Percentiles rank a stretch among this genome's conserved stretches.
phyloP scores from a whole-genome alignment of 1,139 yeast species.

The Hemisphaericaspora subhashii region DNA sequence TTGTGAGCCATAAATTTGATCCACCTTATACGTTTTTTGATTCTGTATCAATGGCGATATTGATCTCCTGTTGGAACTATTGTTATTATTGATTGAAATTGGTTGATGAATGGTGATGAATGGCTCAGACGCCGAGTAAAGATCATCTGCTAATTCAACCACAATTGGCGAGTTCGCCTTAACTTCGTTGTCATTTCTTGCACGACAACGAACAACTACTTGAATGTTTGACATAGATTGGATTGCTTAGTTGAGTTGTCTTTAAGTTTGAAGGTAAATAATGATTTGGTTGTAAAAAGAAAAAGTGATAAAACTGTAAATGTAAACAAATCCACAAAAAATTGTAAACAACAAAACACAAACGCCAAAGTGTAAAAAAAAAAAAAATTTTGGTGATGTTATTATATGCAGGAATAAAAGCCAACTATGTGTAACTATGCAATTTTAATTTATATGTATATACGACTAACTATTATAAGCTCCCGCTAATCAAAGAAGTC shows the following conservation, averaged over 20 bases:
- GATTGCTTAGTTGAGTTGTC: too few relatives aligned
- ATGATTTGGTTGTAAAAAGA: too few relatives aligned
- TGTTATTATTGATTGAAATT: slow-evolving; percentile 17
- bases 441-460: neutral
- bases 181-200: slow-evolving; percentile 71
- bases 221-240: slow-evolving; percentile 64
- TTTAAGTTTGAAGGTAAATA: too few relatives aligned
- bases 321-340: slow-evolving; percentile 8
- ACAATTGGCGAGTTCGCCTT: slow-evolving; percentile 72
- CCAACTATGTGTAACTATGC: too few relatives aligned
- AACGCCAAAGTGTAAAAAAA: neutral
- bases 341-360: neutral
- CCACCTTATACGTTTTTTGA: slow-evolving; percentile 61
- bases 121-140: slow-evolving; percentile 36
- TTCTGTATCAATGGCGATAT: too few relatives aligned
- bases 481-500: slow-evolving; percentile 30
- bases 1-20: slow-evolving; percentile 71
- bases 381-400: neutral
- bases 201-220: slow-evolving; percentile 88
- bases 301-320: slow-evolving; percentile 68
- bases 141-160: slow-evolving; percentile 58
- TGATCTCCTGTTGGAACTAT: neutral
- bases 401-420: neutral
- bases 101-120: slow-evolving; percentile 40
- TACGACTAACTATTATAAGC: neutral